Evolutionary conservation across 2,329 filamentous ascomycete species (phyloP).

Genomic region (Ceratocystis cubensis): DNA sequence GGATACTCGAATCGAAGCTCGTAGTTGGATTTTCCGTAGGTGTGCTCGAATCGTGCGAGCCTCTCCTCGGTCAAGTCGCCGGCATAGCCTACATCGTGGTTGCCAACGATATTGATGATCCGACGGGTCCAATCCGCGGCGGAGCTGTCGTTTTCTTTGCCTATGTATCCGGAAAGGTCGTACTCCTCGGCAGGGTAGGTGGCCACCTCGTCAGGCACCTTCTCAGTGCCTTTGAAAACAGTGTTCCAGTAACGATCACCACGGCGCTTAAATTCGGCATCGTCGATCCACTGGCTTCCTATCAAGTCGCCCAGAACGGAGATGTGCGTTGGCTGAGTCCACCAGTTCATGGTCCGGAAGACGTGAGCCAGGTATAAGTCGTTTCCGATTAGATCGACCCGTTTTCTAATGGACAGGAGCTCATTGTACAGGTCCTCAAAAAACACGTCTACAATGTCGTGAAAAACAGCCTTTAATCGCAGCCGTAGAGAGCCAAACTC

Average conservation of each 20-base stretch:
- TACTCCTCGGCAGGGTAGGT: slow-evolving; percentile 38
- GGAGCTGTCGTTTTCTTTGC: slow-evolving; percentile 25
- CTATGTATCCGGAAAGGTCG: slow-evolving; percentile 38
- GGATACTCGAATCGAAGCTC: slow-evolving; percentile 62
- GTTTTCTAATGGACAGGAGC: slow-evolving; percentile 58
- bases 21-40: slow-evolving; percentile 84
- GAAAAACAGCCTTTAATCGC: slow-evolving; percentile 40
- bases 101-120: slow-evolving; percentile 82
- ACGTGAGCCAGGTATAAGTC: slow-evolving; percentile 92
- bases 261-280: slow-evolving; percentile 68
- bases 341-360: slow-evolving; percentile 73
- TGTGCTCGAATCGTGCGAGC: slow-evolving; percentile 66
- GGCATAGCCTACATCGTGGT: slow-evolving; percentile 93
- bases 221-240: slow-evolving; percentile 57
- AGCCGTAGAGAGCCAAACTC: slow-evolving; percentile 37
- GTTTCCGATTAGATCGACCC: slow-evolving; percentile 80
- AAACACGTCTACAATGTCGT: slow-evolving; percentile 49
- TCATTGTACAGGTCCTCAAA: slow-evolving; percentile 57
- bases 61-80: slow-evolving; percentile 72
- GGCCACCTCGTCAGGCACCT: slow-evolving; percentile 47
- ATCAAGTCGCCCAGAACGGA: slow-evolving; percentile 82
- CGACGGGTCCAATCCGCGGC: slow-evolving; percentile 52
- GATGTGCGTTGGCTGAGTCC: slow-evolving; percentile 72
- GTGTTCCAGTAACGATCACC: slow-evolving; percentile 66
- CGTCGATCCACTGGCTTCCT: slow-evolving; percentile 87